These are phyloP conservation scores for Sungouiozyma intestinalis DNA, from an alignment of 805 yeast genomes.

Conservation along the genomic window DNA sequence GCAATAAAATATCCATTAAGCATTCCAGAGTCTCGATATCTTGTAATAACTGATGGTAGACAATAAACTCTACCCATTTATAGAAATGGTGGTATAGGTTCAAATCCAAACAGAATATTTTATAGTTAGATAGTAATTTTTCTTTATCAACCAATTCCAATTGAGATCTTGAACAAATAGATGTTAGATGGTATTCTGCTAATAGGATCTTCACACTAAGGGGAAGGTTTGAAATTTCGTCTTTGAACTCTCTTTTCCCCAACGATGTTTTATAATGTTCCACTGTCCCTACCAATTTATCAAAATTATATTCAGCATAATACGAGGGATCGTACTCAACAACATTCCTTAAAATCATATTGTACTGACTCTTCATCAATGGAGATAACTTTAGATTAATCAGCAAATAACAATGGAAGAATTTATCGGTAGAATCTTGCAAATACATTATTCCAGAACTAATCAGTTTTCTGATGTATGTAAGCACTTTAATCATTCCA, in stretches of 20 bases:
- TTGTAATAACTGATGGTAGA: constrained; percentile 23
- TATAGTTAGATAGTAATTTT: constrained; percentile 13
- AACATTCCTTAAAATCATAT: constrained; percentile 43
- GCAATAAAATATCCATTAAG: constrained; percentile 22
- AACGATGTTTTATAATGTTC: constrained; percentile 20
- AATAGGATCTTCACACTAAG: constrained; percentile 37
- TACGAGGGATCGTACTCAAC: constrained; percentile 31
- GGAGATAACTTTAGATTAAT: constrained; percentile 47
- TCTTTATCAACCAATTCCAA: constrained; percentile 10
- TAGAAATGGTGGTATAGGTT: constrained; percentile 26
- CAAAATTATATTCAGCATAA: constrained; percentile 27
- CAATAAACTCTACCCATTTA: constrained; percentile 27
- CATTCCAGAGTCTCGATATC: constrained; percentile 23
- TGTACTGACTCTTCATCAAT: constrained; percentile 42
- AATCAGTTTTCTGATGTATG: constrained; percentile 69
- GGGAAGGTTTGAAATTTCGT: constrained; percentile 17
- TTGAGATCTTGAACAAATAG: constrained; percentile 27
- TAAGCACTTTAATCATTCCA: constrained; percentile 36
- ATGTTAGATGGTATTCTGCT: constrained; percentile 39
- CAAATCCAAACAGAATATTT: constrained; percentile 16
- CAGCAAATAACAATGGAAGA: constrained; percentile 45
- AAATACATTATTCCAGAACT: constrained; percentile 77
- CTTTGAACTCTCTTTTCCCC: constrained; percentile 10
- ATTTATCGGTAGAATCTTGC: constrained; percentile 40
- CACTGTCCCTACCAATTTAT: constrained; percentile 24